Evolutionary conservation across 2,329 filamentous ascomycete genomes (phyloP).

Genomic region (Pseudopithomyces chartarum): DNA sequence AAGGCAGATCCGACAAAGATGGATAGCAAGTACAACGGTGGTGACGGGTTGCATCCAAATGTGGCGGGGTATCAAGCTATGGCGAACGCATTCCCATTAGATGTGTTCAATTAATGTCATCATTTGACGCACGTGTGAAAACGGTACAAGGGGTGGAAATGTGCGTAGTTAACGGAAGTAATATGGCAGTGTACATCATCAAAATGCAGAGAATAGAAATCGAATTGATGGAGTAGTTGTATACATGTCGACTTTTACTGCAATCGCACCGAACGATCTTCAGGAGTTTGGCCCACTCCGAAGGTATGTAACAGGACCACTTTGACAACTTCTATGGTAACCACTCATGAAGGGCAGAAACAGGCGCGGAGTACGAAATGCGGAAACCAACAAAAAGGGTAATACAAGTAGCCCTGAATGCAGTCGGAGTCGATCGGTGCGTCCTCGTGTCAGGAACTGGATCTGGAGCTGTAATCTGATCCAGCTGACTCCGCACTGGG

Average conservation of each 20-base stretch:
- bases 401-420: constrained; percentile 34
- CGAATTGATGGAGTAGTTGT: neutral
- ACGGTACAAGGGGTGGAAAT: neutral
- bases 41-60: constrained; percentile 68
- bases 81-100: constrained; percentile 61
- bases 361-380: constrained; percentile 39
- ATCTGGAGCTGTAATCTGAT: constrained; percentile 25
- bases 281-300: neutral
- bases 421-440: constrained; percentile 28
- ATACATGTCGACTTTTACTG: neutral
- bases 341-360: constrained; percentile 36
- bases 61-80: constrained; percentile 62
- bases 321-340: neutral
- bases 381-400: constrained; percentile 40
- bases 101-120: constrained; percentile 16
- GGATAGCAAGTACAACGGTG: constrained; percentile 58
- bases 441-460: constrained; percentile 32
- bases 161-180: neutral
- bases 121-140: neutral
- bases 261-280: neutral
- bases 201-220: neutral
- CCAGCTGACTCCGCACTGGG: constrained; percentile 33
- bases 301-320: neutral
- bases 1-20: constrained; percentile 53
- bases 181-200: neutral